These are phyloP conservation scores for Perkinsus chesapeaki DNA, from an alignment of 169 alveolate species.

Conservation along the genomic window DNA sequence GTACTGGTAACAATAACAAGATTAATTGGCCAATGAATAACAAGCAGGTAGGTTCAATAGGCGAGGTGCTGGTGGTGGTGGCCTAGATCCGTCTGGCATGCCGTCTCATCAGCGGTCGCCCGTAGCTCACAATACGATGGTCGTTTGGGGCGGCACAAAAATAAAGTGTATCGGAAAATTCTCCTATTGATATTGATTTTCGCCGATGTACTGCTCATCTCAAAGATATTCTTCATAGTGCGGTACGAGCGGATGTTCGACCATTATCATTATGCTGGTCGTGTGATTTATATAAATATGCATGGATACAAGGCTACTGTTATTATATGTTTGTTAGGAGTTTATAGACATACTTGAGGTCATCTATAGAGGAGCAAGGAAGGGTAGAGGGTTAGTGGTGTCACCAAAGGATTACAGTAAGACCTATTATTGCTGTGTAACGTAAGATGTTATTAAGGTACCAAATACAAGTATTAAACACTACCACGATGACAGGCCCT, in stretches of 20 bases:
- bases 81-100: too few species aligned
- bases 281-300: neutral
- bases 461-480: neutral
- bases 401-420: constrained; percentile 86
- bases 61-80: too few species aligned
- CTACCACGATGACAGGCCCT: neutral
- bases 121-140: too few species aligned
- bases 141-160: too few species aligned
- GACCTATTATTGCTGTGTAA: constrained; percentile 25
- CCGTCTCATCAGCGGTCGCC: too few species aligned
- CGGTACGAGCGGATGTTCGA: too few species aligned
- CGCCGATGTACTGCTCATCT: too few species aligned
- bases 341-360: constrained; percentile 93
- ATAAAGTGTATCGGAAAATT: too few species aligned
- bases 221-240: too few species aligned
- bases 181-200: too few species aligned
- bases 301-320: too few species aligned
- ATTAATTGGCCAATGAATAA: constrained; percentile 95
- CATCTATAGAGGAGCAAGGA: constrained; percentile 94
- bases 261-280: too few species aligned
- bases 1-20: constrained; percentile 97
- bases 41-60: constrained; percentile 68
- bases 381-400: constrained; percentile 93
- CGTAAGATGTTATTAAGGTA: neutral
- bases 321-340: constrained; percentile 63